phyloP scores from a whole-genome alignment of 139 green algal species.

The Chlorella sorokiniana region DNA sequence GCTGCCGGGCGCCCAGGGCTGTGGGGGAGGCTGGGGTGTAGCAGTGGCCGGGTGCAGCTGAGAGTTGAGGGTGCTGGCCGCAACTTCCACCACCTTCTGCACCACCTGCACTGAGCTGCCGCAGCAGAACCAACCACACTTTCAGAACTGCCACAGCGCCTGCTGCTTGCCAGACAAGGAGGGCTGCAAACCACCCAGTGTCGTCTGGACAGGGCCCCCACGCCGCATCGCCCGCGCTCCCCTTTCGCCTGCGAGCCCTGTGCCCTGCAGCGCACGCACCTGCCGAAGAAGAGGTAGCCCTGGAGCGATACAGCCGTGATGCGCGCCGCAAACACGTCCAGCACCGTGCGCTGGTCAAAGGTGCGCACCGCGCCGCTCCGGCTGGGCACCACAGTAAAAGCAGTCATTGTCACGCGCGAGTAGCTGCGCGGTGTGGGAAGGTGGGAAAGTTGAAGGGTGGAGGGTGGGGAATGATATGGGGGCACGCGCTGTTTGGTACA shows the following conservation, averaged over 20 bases:
- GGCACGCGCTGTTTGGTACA: neutral
- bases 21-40: too few species aligned
- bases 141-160: too few species aligned
- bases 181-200: too few species aligned
- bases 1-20: too few species aligned
- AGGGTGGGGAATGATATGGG: too few species aligned
- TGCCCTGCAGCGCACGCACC: too few species aligned
- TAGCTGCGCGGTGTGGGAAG: conserved; percentile 12
- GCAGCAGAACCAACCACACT: too few species aligned
- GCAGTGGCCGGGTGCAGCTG: conserved; percentile 8
- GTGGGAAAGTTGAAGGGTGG: too few species aligned
- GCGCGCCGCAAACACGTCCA: conserved; percentile 49
- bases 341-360: conserved; percentile 48
- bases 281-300: conserved; percentile 88
- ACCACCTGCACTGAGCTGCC: conserved; percentile 58
- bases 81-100: conserved; percentile 49
- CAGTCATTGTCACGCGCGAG: conserved; percentile 31
- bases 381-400: conserved; percentile 60
- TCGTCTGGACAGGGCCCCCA: too few species aligned
- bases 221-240: too few species aligned
- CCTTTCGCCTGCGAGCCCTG: too few species aligned
- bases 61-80: conserved; percentile 5
- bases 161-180: too few species aligned
- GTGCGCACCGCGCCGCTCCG: conserved; percentile 55
- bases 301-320: conserved; percentile 59